Conservation (phyloP, 2,329 filamentous ascomycete species). For the Phialophora verrucosa region DNA sequence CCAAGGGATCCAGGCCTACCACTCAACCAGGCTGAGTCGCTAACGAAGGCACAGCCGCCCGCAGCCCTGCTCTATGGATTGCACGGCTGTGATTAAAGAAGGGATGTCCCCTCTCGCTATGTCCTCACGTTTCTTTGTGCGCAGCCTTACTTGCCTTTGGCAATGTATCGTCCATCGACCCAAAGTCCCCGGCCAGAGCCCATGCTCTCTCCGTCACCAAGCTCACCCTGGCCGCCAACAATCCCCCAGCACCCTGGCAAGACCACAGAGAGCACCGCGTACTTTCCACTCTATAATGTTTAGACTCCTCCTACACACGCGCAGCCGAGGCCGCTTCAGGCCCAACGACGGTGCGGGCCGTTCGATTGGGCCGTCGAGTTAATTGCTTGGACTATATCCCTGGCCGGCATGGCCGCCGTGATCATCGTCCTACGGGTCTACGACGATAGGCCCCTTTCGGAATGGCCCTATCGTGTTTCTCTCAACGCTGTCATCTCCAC, state of each 20-base stretch:
- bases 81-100: not conserved
- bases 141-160: not conserved
- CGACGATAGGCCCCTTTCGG: not conserved
- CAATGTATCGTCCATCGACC: not conserved
- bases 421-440: not conserved
- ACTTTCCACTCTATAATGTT: not conserved
- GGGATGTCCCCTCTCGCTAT: not conserved
- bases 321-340: not conserved
- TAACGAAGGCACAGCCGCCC: not conserved
- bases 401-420: not conserved
- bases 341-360: not conserved
- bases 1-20: not conserved
- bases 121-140: not conserved
- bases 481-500: constrained; percentile 3
- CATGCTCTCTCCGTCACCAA: not conserved
- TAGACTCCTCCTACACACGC: not conserved
- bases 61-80: not conserved
- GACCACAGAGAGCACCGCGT: not conserved
- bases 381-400: constrained; percentile 1
- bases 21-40: too few species aligned
- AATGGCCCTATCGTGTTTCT: not conserved
- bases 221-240: not conserved
- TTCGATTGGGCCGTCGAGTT: not conserved
- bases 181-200: not conserved
- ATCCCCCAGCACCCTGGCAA: not conserved